These are phyloP conservation scores for Solanum lycopersicoides DNA, from an alignment of 257 asterid genomes.

Conservation along the genomic window DNA sequence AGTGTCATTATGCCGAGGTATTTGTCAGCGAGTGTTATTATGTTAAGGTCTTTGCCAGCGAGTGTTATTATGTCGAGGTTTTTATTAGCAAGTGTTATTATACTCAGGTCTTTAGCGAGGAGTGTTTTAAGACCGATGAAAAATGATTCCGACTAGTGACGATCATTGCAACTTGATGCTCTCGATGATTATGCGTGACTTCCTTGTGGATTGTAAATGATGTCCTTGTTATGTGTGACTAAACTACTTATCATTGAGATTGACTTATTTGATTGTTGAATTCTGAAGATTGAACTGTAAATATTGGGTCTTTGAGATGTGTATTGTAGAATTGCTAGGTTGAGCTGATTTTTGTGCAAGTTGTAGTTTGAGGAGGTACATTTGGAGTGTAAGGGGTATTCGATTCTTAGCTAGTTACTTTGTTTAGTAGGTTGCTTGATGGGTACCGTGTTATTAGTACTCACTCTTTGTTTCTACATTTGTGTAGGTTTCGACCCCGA, in stretches of 20 bases:
- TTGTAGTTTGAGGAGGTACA: background rate
- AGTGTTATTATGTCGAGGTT: too few relatives aligned
- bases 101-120: rapidly evolving
- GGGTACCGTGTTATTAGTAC: background rate
- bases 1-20: background rate
- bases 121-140: background rate
- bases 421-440: background rate
- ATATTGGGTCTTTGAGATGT: background rate
- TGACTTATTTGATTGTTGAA: background rate
- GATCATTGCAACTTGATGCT: background rate
- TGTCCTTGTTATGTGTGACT: background rate
- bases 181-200: background rate
- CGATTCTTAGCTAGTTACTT: background rate
- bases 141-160: background rate
- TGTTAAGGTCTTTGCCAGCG: too few relatives aligned
- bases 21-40: too few relatives aligned
- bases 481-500: background rate
- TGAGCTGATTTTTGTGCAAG: background rate
- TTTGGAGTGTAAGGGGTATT: background rate
- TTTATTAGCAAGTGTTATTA: too few relatives aligned
- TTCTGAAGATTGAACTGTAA: background rate
- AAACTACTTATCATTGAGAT: background rate
- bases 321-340: background rate
- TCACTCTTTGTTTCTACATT: background rate
- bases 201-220: background rate